Conservation (phyloP, 441 rosid species). For the Erodium texanum region DNA sequence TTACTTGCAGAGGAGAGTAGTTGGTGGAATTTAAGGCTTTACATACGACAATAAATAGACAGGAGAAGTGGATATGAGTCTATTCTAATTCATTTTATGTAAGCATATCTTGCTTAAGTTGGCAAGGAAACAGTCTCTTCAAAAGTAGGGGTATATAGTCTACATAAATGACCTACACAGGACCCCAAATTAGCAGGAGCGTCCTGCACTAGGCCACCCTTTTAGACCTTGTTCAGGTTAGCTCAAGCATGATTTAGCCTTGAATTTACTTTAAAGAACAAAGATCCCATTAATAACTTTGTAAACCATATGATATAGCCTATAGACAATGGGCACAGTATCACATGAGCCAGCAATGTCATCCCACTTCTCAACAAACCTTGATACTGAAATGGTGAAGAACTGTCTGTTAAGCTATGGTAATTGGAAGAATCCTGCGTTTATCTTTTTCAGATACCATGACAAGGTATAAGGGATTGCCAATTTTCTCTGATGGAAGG, state of each 20-base stretch:
- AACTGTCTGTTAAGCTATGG: neutral
- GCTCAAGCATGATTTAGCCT: neutral
- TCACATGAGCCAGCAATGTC: neutral
- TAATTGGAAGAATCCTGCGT: neutral
- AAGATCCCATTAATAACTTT: neutral
- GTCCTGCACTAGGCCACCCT: neutral
- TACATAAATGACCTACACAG: neutral
- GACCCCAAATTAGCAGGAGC: neutral
- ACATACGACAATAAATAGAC: neutral
- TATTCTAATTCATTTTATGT: too few relatives aligned
- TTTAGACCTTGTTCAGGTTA: constrained; percentile 1
- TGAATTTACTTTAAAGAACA: neutral
- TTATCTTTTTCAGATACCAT: neutral
- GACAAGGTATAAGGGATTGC: neutral
- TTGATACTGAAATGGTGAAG: neutral
- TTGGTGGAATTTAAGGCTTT: constrained; percentile 1
- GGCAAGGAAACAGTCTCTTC: neutral
- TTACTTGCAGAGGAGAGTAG: neutral
- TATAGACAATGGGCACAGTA: neutral
- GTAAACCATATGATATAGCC: neutral
- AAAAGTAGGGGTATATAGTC: neutral
- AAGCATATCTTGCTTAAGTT: neutral
- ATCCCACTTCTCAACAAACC: neutral
- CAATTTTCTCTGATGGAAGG: too few relatives aligned
- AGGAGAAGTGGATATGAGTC: neutral